phyloP scores from a whole-genome alignment of 805 yeast species.

The Hagleromyces aurorensis region DNA sequence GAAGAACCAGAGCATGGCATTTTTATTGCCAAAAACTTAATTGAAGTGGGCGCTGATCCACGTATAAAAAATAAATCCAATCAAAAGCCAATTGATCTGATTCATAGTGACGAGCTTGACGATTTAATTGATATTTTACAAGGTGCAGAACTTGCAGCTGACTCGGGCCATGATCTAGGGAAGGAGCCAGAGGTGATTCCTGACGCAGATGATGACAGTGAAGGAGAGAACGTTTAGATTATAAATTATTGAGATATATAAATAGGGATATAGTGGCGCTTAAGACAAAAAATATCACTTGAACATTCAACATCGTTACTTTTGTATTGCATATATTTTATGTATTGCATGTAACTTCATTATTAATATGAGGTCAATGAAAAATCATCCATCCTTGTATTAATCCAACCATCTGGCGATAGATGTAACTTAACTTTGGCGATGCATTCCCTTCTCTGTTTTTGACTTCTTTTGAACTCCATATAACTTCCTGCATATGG shows the following conservation, averaged over 20 bases:
- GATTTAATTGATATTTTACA: constrained; percentile 58
- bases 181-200: constrained; percentile 34
- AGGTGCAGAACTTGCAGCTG: constrained; percentile 74
- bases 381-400: constrained; percentile 40
- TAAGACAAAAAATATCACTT: too few relatives aligned
- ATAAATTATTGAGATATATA: too few relatives aligned
- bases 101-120: constrained; percentile 43
- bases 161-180: constrained; percentile 27
- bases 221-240: too few relatives aligned
- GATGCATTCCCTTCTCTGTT: constrained; percentile 29
- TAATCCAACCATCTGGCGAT: constrained; percentile 40
- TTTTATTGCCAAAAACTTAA: constrained; percentile 66
- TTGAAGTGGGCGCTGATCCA: constrained; percentile 91
- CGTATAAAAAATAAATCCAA: constrained; percentile 50
- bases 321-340: too few relatives aligned
- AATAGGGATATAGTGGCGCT: too few relatives aligned
- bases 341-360: too few relatives aligned
- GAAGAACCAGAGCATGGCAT: constrained; percentile 82
- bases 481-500: constrained; percentile 20
- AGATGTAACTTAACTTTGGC: constrained; percentile 19
- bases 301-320: too few relatives aligned
- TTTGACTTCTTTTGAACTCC: constrained; percentile 26
- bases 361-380: too few relatives aligned
- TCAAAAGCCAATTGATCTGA: constrained; percentile 69
- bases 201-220: constrained; percentile 27